Conservation (phyloP, 768 basidiomycete genomes). For the Leccinum subgranulosum region DNA sequence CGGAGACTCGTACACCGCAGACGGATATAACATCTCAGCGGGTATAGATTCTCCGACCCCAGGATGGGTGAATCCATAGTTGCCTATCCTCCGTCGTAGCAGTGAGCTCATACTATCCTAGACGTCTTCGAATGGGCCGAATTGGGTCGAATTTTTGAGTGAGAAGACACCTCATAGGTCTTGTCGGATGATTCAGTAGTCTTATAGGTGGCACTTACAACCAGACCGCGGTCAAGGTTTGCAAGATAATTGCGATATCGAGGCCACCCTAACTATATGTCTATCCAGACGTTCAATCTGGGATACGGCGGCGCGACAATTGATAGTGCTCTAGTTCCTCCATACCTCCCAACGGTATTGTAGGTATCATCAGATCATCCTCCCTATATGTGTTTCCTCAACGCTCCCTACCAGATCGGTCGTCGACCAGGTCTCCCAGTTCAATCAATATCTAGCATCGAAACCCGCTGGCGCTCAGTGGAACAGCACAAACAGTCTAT, state of each 20-base stretch:
- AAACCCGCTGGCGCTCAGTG: conserved; percentile 54
- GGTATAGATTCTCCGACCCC: conserved; percentile 52
- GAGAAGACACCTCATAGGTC: conserved; percentile 4
- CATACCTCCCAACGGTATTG: conserved; percentile 49
- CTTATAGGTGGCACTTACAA: conserved; percentile 50
- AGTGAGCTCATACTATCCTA: conserved; percentile 20
- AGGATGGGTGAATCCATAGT: conserved; percentile 41
- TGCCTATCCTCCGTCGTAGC: background rate
- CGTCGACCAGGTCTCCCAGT: conserved; percentile 59
- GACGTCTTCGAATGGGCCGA: conserved; percentile 61
- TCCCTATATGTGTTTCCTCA: background rate
- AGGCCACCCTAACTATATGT: background rate
- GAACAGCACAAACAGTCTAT: conserved; percentile 54
- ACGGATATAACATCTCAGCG: conserved; percentile 57
- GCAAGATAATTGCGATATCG: background rate
- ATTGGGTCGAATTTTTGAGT: conserved; percentile 59
- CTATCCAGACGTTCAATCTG: conserved; percentile 54
- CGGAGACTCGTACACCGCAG: conserved; percentile 61
- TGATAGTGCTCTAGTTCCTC: conserved; percentile 52
- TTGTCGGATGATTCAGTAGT: background rate
- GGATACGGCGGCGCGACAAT: conserved; percentile 70
- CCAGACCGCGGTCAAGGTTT: conserved; percentile 48
- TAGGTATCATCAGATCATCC: conserved; percentile 35
- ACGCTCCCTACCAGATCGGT: conserved; percentile 12
- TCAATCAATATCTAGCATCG: conserved; percentile 42